phyloP scores from a whole-genome alignment of 495 filamentous ascomycete genomes.

The Haplographium delicatum region DNA sequence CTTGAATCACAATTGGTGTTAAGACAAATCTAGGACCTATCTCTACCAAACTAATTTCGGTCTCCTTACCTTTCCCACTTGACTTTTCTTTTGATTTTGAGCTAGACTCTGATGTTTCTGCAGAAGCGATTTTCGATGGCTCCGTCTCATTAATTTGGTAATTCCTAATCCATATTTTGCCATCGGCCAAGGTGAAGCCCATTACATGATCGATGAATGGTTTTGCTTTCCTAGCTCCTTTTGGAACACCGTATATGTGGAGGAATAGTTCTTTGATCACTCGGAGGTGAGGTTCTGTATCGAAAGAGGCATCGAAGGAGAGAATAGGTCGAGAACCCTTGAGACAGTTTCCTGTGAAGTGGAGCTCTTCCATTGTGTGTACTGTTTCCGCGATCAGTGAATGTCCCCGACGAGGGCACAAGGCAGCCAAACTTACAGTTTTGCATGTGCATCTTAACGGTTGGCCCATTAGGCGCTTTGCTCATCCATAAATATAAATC shows the following conservation, averaged over 20 bases:
- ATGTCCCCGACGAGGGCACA: not conserved
- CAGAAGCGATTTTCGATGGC: slow-evolving; percentile 38
- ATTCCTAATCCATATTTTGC: slow-evolving; percentile 93
- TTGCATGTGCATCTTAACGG: slow-evolving; percentile 78
- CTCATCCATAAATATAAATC: slow-evolving; percentile 93
- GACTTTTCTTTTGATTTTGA: slow-evolving; percentile 25
- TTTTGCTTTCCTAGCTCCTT: slow-evolving; percentile 80
- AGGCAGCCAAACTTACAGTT: slow-evolving; percentile 39
- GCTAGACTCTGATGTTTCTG: slow-evolving; percentile 16
- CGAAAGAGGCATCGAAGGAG: slow-evolving; percentile 85
- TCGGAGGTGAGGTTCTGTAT: slow-evolving; percentile 61
- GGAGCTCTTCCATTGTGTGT: slow-evolving; percentile 93
- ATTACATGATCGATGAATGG: slow-evolving; percentile 96
- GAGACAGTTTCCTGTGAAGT: slow-evolving; percentile 95
- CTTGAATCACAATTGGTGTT: slow-evolving; percentile 92
- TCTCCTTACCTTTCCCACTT: slow-evolving; percentile 43
- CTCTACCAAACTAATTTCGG: slow-evolving; percentile 80
- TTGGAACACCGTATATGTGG: slow-evolving; percentile 91
- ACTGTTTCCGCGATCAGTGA: slow-evolving; percentile 37
- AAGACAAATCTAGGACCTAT: slow-evolving; percentile 94
- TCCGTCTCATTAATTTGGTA: slow-evolving; percentile 91
- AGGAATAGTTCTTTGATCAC: slow-evolving; percentile 83
- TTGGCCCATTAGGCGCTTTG: slow-evolving; percentile 92
- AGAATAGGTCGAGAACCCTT: slow-evolving; percentile 94
- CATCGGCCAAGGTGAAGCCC: slow-evolving; percentile 85